These are phyloP conservation scores for Fusarium sp. DNA, from an alignment of 2,329 filamentous ascomycete species.

Conservation along the genomic window DNA sequence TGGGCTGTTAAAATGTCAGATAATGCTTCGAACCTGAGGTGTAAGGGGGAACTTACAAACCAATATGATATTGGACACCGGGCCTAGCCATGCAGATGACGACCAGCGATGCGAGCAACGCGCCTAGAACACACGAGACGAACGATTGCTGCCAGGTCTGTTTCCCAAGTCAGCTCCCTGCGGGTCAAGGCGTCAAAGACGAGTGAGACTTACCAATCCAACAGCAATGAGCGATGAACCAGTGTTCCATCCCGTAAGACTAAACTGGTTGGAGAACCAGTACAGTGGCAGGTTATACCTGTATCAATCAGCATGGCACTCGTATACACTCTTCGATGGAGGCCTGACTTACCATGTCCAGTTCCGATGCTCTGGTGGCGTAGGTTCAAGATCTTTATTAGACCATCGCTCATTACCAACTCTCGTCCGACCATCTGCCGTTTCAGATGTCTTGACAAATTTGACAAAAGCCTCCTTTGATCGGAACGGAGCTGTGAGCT, in stretches of 20 bases:
- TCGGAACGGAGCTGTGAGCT: not conserved
- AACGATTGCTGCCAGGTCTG: not conserved
- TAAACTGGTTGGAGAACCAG: not conserved
- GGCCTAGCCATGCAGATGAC: not conserved
- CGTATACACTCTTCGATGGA: too few species aligned
- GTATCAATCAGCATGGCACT: fast-evolving
- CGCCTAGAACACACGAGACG: fast-evolving
- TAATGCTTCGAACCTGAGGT: too few species aligned
- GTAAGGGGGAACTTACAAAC: not conserved
- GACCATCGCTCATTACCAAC: not conserved
- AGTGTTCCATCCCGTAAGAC: not conserved
- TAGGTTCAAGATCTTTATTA: not conserved
- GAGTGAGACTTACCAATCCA: not conserved
- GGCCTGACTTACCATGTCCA: not conserved
- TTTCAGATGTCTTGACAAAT: not conserved
- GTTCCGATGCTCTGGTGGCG: not conserved
- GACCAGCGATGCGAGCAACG: not conserved
- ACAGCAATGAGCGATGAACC: not conserved
- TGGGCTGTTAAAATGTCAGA: too few species aligned
- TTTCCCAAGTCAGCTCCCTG: too few species aligned
- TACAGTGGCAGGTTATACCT: not conserved
- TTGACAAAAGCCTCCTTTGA: not conserved
- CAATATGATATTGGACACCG: not conserved
- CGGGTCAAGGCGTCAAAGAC: too few species aligned
- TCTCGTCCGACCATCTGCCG: not conserved